Evolutionary conservation across 2,329 filamentous ascomycete species (phyloP).

Genomic region (Amesomyces nigricolor): DNA sequence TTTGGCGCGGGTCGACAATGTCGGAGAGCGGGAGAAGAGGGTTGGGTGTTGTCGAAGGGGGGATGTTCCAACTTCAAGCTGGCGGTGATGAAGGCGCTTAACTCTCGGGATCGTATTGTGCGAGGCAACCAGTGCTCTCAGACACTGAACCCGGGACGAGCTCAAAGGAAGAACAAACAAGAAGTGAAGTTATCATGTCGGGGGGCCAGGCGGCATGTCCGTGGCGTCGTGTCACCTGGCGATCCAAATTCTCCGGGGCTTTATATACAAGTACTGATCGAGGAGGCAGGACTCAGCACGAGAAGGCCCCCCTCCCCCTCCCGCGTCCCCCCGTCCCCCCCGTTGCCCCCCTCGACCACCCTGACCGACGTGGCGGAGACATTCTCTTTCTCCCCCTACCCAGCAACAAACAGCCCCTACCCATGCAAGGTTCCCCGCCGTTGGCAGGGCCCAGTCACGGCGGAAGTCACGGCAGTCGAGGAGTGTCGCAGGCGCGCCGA

Average conservation of each 20-base stretch:
- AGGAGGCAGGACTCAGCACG: background rate
- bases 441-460: background rate
- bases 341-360: background rate
- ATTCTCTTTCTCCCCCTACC: too few relatives aligned
- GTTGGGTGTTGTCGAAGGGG: background rate
- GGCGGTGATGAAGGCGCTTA: too few relatives aligned
- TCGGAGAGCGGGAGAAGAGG: background rate
- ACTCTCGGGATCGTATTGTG: background rate
- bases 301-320: background rate
- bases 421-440: background rate
- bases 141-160: background rate
- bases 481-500: background rate
- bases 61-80: background rate
- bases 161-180: background rate
- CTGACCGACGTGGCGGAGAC: background rate
- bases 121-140: background rate
- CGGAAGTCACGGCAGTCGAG: background rate
- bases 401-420: too few relatives aligned
- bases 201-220: background rate
- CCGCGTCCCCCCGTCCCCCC: background rate
- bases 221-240: background rate
- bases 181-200: background rate
- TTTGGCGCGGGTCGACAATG: background rate
- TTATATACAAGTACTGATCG: background rate
- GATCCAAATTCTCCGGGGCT: background rate